These are phyloP conservation scores for Leccinum fibrillosum DNA, from an alignment of 768 basidiomycete species.

Conservation along the genomic window DNA sequence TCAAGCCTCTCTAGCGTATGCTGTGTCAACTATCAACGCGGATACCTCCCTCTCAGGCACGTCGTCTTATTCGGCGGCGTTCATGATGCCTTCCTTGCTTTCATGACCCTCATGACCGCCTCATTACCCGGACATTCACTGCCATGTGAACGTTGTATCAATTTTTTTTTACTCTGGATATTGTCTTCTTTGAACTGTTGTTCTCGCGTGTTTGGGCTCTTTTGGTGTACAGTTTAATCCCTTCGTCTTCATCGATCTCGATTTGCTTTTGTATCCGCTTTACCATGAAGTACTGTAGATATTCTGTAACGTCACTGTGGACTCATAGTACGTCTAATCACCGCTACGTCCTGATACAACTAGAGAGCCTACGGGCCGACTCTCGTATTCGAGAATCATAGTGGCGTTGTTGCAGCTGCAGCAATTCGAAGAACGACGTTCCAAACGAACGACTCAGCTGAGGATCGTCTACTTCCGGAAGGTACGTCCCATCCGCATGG, in stretches of 20 bases:
- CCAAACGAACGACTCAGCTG: constrained; percentile 79
- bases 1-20: constrained; percentile 43
- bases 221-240: constrained; percentile 9
- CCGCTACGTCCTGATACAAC: constrained; percentile 37
- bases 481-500: constrained; percentile 79
- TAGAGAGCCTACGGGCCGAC: constrained; percentile 58
- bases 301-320: constrained; percentile 27
- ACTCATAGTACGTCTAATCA: constrained; percentile 27
- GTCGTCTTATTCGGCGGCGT: constrained; percentile 28
- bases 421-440: constrained; percentile 83
- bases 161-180: constrained; percentile 24
- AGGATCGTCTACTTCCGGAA: constrained; percentile 85
- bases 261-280: constrained; percentile 20
- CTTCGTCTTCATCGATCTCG: constrained; percentile 20
- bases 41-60: constrained; percentile 19
- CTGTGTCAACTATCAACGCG: constrained; percentile 38
- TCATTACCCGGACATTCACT: constrained; percentile 18
- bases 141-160: constrained; percentile 22
- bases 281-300: constrained; percentile 32
- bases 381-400: constrained; percentile 66
- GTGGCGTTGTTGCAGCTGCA: constrained; percentile 57
- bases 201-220: constrained; percentile 10
- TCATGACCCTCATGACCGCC: constrained; percentile 31
- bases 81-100: constrained; percentile 32
- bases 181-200: constrained; percentile 27